phyloP scores from a whole-genome alignment of 1,139 yeast genomes.

The Wickerhamiella infanticola region DNA sequence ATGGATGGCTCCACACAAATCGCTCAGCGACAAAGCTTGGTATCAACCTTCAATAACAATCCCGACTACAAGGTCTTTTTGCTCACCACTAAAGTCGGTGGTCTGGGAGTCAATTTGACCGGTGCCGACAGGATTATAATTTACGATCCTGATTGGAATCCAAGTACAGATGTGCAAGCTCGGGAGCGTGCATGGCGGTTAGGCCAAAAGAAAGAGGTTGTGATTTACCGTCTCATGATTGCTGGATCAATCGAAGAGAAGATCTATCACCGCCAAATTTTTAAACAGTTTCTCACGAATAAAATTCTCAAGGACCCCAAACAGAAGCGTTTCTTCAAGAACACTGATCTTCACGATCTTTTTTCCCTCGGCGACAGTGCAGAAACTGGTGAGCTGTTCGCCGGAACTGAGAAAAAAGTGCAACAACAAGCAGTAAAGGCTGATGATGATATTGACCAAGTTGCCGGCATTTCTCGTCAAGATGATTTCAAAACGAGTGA shows the following conservation, averaged over 20 bases:
- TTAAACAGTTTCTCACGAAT: slow-evolving; percentile 85
- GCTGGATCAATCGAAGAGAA: slow-evolving; percentile 95
- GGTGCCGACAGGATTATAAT: slow-evolving; percentile 93
- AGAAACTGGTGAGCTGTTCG: slow-evolving; percentile 46
- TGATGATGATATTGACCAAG: slow-evolving; percentile 7
- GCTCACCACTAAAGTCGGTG: slow-evolving; percentile 89
- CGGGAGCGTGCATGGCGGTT: slow-evolving; percentile 95
- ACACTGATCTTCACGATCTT: slow-evolving; percentile 79
- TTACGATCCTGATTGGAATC: slow-evolving; percentile 97
- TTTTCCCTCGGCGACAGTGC: slow-evolving; percentile 65
- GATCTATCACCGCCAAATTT: slow-evolving; percentile 89
- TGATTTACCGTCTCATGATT: slow-evolving; percentile 79
- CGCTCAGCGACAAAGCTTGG: slow-evolving; percentile 55
- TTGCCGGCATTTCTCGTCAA: slow-evolving; percentile 12
- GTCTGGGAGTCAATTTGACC: slow-evolving; percentile 82
- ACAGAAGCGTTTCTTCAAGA: slow-evolving; percentile 81
- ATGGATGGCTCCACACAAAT: slow-evolving; percentile 96
- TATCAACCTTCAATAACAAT: slow-evolving; percentile 62
- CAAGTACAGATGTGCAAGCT: slow-evolving; percentile 94
- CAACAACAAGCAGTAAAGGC: slow-evolving; percentile 21
- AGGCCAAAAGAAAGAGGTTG: slow-evolving; percentile 89
- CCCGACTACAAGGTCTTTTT: slow-evolving; percentile 47
- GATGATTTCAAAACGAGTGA: slow-evolving; percentile 31
- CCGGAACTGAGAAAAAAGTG: slow-evolving; percentile 15
- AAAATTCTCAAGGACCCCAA: slow-evolving; percentile 92